Conservation (phyloP, 345 rosid genomes). For the Eucalyptus sideroxylon region DNA sequence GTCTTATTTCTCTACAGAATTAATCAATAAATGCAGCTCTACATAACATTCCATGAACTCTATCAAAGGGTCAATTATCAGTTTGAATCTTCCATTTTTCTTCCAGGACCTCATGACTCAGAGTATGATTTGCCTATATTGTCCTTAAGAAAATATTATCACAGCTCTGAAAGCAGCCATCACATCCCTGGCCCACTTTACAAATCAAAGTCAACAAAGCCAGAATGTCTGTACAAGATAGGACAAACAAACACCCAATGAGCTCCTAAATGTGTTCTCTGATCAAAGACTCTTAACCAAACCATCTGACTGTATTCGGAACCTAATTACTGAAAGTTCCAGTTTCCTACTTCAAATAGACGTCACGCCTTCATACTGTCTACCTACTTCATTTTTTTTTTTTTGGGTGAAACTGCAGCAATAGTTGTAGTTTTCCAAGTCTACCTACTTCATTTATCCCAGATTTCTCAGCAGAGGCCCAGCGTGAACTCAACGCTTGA, state of each 20-base stretch:
- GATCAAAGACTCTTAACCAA: not conserved
- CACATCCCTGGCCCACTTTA: not conserved
- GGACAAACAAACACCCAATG: not conserved
- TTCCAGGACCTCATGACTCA: not conserved
- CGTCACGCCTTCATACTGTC: not conserved
- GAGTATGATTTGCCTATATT: not conserved
- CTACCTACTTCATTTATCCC: not conserved
- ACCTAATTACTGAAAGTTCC: not conserved
- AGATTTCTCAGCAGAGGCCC: not conserved
- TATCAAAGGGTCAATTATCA: not conserved
- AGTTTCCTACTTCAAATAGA: not conserved
- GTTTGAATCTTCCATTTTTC: not conserved
- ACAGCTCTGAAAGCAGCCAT: not conserved
- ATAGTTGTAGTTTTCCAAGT: not conserved
- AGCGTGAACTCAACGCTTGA: not conserved
- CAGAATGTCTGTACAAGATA: not conserved
- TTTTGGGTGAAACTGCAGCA: no score
- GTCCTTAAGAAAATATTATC: not conserved
- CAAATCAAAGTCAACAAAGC: not conserved
- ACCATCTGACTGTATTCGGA: not conserved
- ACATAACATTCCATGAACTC: not conserved
- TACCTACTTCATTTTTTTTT: not conserved
- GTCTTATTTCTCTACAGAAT: not conserved
- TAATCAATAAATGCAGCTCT: not conserved
- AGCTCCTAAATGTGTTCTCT: not conserved